Base-by-base conservation (phyloP, 2,329 filamentous ascomycete genomes). In the Nemania sp. region DNA sequence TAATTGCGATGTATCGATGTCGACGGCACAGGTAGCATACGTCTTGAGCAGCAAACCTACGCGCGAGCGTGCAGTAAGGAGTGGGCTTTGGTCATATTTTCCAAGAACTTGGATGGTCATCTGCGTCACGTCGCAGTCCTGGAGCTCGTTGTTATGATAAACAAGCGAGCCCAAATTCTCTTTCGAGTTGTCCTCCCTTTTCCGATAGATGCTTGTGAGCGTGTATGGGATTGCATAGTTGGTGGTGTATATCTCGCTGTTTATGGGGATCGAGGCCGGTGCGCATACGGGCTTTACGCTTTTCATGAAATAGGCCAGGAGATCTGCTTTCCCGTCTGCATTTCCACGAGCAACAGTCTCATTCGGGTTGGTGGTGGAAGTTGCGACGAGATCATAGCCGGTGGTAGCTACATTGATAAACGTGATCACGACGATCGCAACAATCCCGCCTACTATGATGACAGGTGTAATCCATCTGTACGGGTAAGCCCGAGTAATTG, bases 401-500 rank as follows among this genome's bases (percentile, higher is more conserved):
- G 20, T 6, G 9, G 43, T 46, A 30, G n/a, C 23, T 5, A 55
- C 17, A 22, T 52, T 54, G 22, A 58, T 33, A n/a, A 58, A 52
- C 5, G 54, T 50, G 9, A 64, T 41, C 6, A 59, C 15, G 4
- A 31, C 54, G 14, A 54, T 61, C 5, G 53, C 52, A 36, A 60
- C 26, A 23, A 61, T 40, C 3, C 40, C 55, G 2, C 58, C 59
- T 9, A 59, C 17, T n/a, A 52, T 20, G 2, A 51, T 57, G 2
- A 58, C 34, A 11, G 62, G 62, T 9, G 58, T 61, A 22, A 62
- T 40, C 62, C 62, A 64, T 20, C 30, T 45, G 33, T 59, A 63
- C 0, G 54, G 57, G 36, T 62, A 63, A 9, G 40, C 14, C 20
- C 57, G 44, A 3, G 46, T 57, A 11, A 58, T 15, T 14, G 42